Evolutionary conservation across 2,329 filamentous ascomycete species (phyloP).

Genomic region (Monosporascus sp.): DNA sequence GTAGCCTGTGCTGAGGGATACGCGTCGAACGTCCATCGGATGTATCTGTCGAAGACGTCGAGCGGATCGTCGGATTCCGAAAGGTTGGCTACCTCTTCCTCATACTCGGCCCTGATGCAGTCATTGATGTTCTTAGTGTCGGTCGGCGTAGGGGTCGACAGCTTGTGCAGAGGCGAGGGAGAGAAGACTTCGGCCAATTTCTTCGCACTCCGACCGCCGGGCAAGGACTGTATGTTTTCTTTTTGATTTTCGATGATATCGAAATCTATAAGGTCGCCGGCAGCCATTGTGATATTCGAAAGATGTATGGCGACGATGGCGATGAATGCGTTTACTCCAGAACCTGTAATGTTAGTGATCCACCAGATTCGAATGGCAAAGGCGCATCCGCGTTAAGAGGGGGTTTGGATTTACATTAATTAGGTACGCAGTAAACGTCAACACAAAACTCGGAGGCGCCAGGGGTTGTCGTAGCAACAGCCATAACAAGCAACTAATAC

Average conservation of each 20-base stretch:
- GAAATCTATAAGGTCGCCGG: conserved; percentile 63
- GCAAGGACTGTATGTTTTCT: conserved; percentile 94
- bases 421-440: not conserved
- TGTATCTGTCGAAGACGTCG: conserved; percentile 92
- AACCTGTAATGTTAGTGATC: conserved; percentile 21
- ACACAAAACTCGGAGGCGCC: not conserved
- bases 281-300: conserved; percentile 37
- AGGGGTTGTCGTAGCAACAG: not conserved
- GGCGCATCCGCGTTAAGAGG: not conserved
- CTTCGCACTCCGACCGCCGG: conserved; percentile 80
- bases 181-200: conserved; percentile 82
- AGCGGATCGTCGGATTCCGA: conserved; percentile 90
- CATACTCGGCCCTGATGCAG: conserved; percentile 74
- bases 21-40: conserved; percentile 92
- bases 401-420: not conserved
- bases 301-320: conserved; percentile 11
- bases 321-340: conserved; percentile 3
- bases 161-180: conserved; percentile 53
- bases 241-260: conserved; percentile 94
- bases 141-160: conserved; percentile 60
- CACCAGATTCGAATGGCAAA: conserved; percentile 6
- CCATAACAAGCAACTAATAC: not conserved
- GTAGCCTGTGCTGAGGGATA: conserved; percentile 94
- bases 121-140: conserved; percentile 75
- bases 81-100: conserved; percentile 72